A percentile compares a stretch with the other conserved stretches of the same genome.
Evolutionary conservation across 768 basidiomycete genomes (phyloP).

Genomic region (Pleurotus eryngii): DNA sequence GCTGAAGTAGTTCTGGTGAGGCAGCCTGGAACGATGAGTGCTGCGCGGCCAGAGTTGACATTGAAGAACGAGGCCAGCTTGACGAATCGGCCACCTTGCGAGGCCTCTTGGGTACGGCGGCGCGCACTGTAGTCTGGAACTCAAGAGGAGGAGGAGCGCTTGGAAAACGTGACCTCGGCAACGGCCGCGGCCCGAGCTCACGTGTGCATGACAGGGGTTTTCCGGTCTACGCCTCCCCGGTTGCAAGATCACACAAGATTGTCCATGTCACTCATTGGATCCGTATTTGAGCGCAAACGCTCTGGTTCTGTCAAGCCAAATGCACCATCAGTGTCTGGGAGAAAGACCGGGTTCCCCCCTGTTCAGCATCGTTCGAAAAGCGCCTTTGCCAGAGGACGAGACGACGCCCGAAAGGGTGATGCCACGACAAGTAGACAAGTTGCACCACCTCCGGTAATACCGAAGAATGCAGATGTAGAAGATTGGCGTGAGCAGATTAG

Average conservation of each 20-base stretch:
- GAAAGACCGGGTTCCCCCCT: conserved; percentile 55
- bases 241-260: no score
- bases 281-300: conserved; percentile 46
- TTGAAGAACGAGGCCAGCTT: conserved; percentile 6
- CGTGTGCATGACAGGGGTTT: no score
- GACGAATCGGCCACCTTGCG: background rate
- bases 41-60: conserved; percentile 9
- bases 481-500: conserved; percentile 58
- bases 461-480: conserved; percentile 16
- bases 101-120: no score
- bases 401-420: conserved; percentile 27
- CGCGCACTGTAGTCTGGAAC: no score
- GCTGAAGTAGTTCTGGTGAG: background rate
- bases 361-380: conserved; percentile 66
- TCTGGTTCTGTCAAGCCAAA: conserved; percentile 15
- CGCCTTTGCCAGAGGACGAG: conserved; percentile 51
- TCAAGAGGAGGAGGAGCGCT: no score
- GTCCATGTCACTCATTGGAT: conserved; percentile 30
- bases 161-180: no score
- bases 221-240: no score
- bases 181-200: no score
- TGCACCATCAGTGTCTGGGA: conserved; percentile 23
- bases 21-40: background rate
- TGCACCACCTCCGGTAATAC: conserved; percentile 17
- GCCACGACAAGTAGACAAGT: conserved; percentile 20